These are phyloP conservation scores for Brassica hybrid DNA, from an alignment of 441 rosid species.

Conservation along the genomic window DNA sequence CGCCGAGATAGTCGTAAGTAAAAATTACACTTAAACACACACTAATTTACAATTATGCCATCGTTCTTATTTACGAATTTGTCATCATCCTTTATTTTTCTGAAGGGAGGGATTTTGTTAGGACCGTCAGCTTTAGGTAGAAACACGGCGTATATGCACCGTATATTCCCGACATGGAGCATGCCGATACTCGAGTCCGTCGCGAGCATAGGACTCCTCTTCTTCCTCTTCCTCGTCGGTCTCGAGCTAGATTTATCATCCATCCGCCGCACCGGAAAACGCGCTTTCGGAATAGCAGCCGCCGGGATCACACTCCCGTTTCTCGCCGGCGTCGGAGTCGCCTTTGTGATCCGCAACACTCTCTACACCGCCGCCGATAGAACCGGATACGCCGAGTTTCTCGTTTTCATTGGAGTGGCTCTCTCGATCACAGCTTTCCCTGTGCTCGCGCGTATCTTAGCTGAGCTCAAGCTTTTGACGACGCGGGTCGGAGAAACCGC, in stretches of 20 bases:
- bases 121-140: constrained; percentile 78
- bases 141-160: constrained; percentile 46
- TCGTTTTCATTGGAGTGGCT: constrained; percentile 63
- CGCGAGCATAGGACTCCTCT: constrained; percentile 74
- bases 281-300: constrained; percentile 62
- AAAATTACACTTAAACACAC: background rate
- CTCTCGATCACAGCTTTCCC: constrained; percentile 77
- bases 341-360: constrained; percentile 51
- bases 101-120: constrained; percentile 65
- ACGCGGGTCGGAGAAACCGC: constrained; percentile 65
- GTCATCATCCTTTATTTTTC: constrained; percentile 13
- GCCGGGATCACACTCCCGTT: constrained; percentile 69
- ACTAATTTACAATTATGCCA: constrained; percentile 17
- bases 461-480: constrained; percentile 67
- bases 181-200: too few relatives aligned
- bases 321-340: constrained; percentile 59
- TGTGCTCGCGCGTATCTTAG: constrained; percentile 64
- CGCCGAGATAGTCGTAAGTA: constrained; percentile 67
- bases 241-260: constrained; percentile 68
- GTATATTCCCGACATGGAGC: constrained; percentile 64
- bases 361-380: constrained; percentile 50
- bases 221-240: constrained; percentile 76
- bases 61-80: constrained; percentile 17
- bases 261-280: constrained; percentile 58
- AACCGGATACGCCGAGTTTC: constrained; percentile 51